phyloP scores from a whole-genome alignment of 2,329 filamentous ascomycete genomes.

The Capronia americana region DNA sequence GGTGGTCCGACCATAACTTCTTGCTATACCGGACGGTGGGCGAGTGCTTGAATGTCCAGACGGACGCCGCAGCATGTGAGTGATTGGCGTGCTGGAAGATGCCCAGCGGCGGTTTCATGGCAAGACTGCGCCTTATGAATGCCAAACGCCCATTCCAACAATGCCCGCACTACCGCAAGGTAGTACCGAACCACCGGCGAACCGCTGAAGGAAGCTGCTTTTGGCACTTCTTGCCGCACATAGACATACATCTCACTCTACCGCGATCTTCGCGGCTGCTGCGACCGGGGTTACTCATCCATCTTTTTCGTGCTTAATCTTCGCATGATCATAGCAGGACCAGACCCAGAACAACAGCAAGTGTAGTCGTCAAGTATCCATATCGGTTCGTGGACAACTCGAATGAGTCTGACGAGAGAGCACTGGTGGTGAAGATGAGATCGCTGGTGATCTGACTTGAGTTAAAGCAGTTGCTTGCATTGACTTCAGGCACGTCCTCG shows the following conservation, averaged over 20 bases:
- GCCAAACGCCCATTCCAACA: background rate
- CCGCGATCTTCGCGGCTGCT: background rate
- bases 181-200: background rate
- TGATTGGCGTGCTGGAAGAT: background rate
- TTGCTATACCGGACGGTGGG: background rate
- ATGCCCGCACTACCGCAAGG: background rate
- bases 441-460: slow-evolving; percentile 77
- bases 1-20: too few species aligned
- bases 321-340: slow-evolving; percentile 22
- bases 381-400: slow-evolving; percentile 25
- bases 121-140: background rate
- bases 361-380: slow-evolving; percentile 25
- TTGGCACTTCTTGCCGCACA: background rate
- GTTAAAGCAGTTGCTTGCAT: slow-evolving; percentile 86
- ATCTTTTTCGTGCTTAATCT: background rate
- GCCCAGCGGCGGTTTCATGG: too few species aligned
- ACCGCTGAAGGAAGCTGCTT: background rate
- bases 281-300: background rate
- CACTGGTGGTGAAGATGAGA: slow-evolving; percentile 65
- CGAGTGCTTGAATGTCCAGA: background rate
- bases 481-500: slow-evolving; percentile 76
- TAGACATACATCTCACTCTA: background rate
- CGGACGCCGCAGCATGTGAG: background rate
- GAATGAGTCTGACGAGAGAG: slow-evolving; percentile 20
- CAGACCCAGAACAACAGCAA: slow-evolving; percentile 23